These are phyloP conservation scores for Boletus sensibilis DNA, from an alignment of 768 basidiomycete genomes.

Conservation along the genomic window DNA sequence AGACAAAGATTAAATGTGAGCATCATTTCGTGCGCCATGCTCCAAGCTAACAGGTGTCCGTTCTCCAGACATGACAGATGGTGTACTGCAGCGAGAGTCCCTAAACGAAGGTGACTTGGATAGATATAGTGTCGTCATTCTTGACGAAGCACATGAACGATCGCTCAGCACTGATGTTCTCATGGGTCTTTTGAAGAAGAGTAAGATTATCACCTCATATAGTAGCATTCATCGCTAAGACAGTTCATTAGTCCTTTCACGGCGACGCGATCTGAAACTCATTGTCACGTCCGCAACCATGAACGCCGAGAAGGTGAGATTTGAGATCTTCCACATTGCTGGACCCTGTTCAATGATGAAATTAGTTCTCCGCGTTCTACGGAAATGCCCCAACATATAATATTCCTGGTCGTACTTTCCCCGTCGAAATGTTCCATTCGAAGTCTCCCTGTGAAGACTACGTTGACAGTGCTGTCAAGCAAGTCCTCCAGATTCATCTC, in stretches of 20 bases:
- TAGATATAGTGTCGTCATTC: slow-evolving; percentile 92
- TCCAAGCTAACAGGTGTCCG: background rate
- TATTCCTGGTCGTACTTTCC: slow-evolving; percentile 93
- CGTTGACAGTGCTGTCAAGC: slow-evolving; percentile 97
- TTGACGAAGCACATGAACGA: slow-evolving; percentile 99
- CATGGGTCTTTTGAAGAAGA: slow-evolving; percentile 94
- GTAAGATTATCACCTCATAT: slow-evolving; percentile 44
- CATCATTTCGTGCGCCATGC: slow-evolving; percentile 2
- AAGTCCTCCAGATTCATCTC: slow-evolving; percentile 94
- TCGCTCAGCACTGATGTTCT: slow-evolving; percentile 96
- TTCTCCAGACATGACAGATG: slow-evolving; percentile 92
- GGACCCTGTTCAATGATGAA: background rate
- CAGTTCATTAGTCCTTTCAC: slow-evolving; percentile 62
- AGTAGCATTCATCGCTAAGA: background rate
- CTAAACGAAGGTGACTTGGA: slow-evolving; percentile 98
- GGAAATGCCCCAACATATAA: slow-evolving; percentile 94
- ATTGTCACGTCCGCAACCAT: slow-evolving; percentile 99
- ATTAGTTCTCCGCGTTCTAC: slow-evolving; percentile 92
- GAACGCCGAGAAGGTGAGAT: slow-evolving; percentile 92
- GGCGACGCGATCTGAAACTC: slow-evolving; percentile 89
- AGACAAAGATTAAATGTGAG: slow-evolving; percentile 97
- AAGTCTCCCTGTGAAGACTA: slow-evolving; percentile 99
- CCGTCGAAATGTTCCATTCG: slow-evolving; percentile 92
- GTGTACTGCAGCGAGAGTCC: slow-evolving; percentile 96
- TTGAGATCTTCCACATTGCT: background rate